Base-by-base conservation (phyloP, 1,284 basidiomycete species). In the Sporisorium reilianum region DNA sequence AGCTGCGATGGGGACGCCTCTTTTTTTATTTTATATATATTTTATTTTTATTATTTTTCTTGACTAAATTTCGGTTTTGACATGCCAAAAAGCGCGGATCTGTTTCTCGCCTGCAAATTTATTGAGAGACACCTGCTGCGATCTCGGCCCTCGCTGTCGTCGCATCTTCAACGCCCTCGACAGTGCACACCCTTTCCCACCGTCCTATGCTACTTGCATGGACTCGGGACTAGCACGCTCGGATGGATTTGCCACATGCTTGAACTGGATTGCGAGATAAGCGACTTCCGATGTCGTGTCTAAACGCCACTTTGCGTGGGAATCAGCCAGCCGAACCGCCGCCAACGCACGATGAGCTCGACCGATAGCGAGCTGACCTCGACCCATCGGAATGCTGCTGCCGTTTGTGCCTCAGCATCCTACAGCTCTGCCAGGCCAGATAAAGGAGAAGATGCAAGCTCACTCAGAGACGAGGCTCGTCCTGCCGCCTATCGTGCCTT, bases 61-160 rank as follows among this genome's bases (percentile, higher is more conserved):
- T 51, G 2, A 1, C 18, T 8, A 12, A 32, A 49, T 48, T 32
- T 50, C 7, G 11, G 6, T 20, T 36, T 51, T 34, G 48, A 51
- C 34, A 23, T 42, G 30, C 45, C 55, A 20, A 36, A 55, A 51
- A 51, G 23, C 16, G 46, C 46, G 28, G 28, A 20, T 48, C 20
- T 20, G 26, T 48, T 48, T 48, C 46, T 48, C 46, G 28, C 16
- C 22, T 30, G 10, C 8, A n/a, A 18, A 14, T 18, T 28, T 0
- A n/a, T n/a, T 4, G 3, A 28, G 25, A 28, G 30, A 28, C 20
- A 18, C 28, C 30, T n/a, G n/a, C n/a, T n/a, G 48, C 25, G 10
- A 48, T 28, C 46, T 48, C 46, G 28, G 46, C n/a, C 46, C 46
- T 48, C 46, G 46, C 28, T 48, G 46, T 48, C 26, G 26, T 48